A percentile compares a stretch with the other conserved stretches of the same genome.
Evolutionary conservation across 2,329 filamentous ascomycete species (phyloP).

Genomic region (Aspergillus versicolor): DNA sequence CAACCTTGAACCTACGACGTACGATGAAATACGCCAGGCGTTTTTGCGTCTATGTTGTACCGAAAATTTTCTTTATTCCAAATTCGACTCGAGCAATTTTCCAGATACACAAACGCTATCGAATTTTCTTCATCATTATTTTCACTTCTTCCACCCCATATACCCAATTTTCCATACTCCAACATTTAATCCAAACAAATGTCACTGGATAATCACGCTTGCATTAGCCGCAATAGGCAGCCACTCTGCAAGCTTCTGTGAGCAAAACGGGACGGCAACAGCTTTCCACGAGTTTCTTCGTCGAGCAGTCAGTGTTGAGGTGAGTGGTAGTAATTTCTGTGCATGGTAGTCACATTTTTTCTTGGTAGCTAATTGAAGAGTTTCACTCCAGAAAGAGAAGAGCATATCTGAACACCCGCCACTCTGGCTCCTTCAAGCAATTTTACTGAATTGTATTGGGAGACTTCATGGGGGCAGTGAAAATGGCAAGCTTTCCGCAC

Average conservation of each 20-base stretch:
- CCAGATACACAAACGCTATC: constrained; percentile 27
- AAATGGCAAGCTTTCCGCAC: constrained; percentile 22
- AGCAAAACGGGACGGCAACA: constrained; percentile 28
- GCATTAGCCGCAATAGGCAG: constrained; percentile 44
- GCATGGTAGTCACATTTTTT: too few species aligned
- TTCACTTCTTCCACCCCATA: constrained; percentile 39
- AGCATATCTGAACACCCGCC: constrained; percentile 11
- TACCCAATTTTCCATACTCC: constrained; percentile 43
- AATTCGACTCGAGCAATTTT: constrained; percentile 33
- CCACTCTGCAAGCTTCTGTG: constrained; percentile 29
- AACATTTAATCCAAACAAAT: constrained; percentile 36
- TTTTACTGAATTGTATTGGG: constrained; percentile 34
- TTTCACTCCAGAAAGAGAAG: constrained; percentile 28
- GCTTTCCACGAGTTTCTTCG: constrained; percentile 45
- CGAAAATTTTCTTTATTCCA: constrained; percentile 28
- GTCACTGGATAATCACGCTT: constrained; percentile 42
- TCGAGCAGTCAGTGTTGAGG: constrained; percentile 37
- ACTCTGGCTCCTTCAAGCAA: constrained; percentile 32
- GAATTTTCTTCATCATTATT: constrained; percentile 36
- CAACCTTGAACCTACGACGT: constrained; percentile 25
- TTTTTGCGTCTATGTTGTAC: constrained; percentile 34
- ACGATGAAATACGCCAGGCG: constrained; percentile 29
- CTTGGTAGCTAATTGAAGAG: constrained; percentile 5
- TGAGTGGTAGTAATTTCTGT: constrained; percentile 16
- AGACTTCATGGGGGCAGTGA: constrained; percentile 28